Evolutionary conservation across 495 filamentous ascomycete genomes (phyloP).

Genomic region (Xylaria castorea): DNA sequence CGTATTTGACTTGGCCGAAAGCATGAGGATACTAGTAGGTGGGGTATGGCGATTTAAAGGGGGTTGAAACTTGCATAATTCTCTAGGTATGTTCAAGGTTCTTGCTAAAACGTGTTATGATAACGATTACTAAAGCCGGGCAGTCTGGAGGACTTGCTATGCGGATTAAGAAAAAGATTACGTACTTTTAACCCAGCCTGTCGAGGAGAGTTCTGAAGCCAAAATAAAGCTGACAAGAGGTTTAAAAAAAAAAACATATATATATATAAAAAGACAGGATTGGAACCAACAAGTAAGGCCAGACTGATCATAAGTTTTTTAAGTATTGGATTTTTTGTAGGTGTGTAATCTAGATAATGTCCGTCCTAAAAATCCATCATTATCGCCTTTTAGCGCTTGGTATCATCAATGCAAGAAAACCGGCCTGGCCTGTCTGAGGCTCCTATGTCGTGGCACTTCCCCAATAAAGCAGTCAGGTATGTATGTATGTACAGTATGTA

Average conservation of each 20-base stretch:
- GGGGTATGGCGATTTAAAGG: background rate
- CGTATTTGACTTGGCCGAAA: background rate
- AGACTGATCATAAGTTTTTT: background rate
- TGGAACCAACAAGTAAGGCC: background rate
- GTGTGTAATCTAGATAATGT: background rate
- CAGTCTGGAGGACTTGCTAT: too few relatives aligned
- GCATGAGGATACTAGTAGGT: background rate
- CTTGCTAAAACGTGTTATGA: background rate
- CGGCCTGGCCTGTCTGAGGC: background rate
- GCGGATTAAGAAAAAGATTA: too few relatives aligned
- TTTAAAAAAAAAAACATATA: too few relatives aligned
- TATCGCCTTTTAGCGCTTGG: background rate
- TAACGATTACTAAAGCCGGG: background rate
- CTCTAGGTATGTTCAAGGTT: too few relatives aligned
- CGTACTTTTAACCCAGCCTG: too few relatives aligned
- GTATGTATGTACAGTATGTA: too few relatives aligned
- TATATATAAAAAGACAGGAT: too few relatives aligned
- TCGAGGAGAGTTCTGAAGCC: too few relatives aligned
- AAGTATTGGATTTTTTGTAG: background rate
- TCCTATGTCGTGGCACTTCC: background rate
- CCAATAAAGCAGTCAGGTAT: background rate
- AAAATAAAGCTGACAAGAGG: too few relatives aligned
- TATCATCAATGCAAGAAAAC: constrained; percentile 19
- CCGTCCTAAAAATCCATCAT: background rate
- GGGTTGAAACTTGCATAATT: constrained; percentile 1